Percentiles rank a stretch among this genome's conserved stretches.
These are phyloP conservation scores for Cercospora sojina DNA, from an alignment of 2,329 filamentous ascomycete genomes.

Conservation along the genomic window DNA sequence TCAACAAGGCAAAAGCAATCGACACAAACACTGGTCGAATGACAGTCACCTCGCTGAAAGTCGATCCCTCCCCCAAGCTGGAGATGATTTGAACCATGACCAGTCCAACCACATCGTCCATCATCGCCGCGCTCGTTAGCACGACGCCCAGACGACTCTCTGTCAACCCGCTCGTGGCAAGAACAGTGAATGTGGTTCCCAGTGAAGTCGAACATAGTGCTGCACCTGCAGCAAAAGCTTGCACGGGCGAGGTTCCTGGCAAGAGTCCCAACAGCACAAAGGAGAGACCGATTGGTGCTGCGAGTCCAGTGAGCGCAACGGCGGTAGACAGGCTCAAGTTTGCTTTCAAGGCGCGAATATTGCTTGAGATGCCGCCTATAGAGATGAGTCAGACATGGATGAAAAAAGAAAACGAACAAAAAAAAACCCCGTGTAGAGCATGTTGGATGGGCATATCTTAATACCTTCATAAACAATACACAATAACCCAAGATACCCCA, in stretches of 20 bases:
- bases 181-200: constrained; percentile 67
- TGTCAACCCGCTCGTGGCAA: constrained; percentile 60
- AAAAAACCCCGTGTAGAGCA: too few relatives aligned
- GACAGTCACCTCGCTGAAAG: constrained; percentile 45
- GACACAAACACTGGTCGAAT: constrained; percentile 55
- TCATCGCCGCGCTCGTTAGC: constrained; percentile 71
- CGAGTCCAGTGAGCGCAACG: constrained; percentile 67
- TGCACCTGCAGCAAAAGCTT: constrained; percentile 71
- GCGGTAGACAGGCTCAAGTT: constrained; percentile 60
- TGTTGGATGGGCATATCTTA: background rate
- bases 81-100: constrained; percentile 76
- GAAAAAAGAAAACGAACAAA: too few relatives aligned
- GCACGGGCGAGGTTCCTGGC: constrained; percentile 52
- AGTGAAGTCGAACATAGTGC: constrained; percentile 72
- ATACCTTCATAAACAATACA: constrained; percentile 64
- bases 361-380: constrained; percentile 59
- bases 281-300: constrained; percentile 63
- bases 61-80: constrained; percentile 54
- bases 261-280: constrained; percentile 57
- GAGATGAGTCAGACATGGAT: constrained; percentile 44
- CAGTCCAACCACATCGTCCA: constrained; percentile 76
- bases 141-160: constrained; percentile 60
- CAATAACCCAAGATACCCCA: constrained; percentile 73
- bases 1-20: constrained; percentile 50
- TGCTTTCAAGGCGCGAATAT: constrained; percentile 55